Base-by-base conservation (phyloP, 352 stramenopile genomes). In the Phytophthora tentaculata region DNA sequence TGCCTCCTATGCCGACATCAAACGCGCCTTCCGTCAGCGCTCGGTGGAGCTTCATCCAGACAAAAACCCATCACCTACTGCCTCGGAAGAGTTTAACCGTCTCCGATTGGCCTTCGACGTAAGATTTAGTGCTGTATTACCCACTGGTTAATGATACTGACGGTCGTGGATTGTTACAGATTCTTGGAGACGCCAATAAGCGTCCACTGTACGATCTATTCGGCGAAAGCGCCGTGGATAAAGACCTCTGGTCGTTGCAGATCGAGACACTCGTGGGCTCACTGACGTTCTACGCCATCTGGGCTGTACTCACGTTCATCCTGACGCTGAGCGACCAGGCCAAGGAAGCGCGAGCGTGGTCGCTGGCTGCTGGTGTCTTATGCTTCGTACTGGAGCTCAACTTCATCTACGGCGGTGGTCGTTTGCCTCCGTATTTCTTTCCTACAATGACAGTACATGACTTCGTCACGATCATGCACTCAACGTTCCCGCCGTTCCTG, bases 131-230 rank as follows among this genome's bases (percentile, higher is more conserved):
- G 20, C 22, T 6, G 16, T 54, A 44, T 32, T 47, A 16, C 0
- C 9, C 28, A 20, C 22, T 52, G 26, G 5, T 39, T 56, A 24
- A 43, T 51, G 19, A n/a, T 48, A n/a, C 55, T 74, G 39, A 61
- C 28, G 12, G 61, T 6, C 45, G 16, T 53, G 22, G 8, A 8
- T 10, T 43, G 35, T 6, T 45, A 9, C 32, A 87, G 74, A 60
- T 91, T 29, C 65, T 95, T 35, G 81, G 85, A 44, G 96, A 99
- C 69, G 88, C 94, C 56, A 84, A 98, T 74, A 95, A 97, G 67
- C 88, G 96, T 61, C 86, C 92, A 52, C 80, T 99, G 13, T 99
- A 99, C 79, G 97, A 99, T 74, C 91, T 98, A 61, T 98, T 98
- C 73, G 96, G 96, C 35, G 87, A 97, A 64, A 83, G 86, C 20